Percentiles rank a stretch among this genome's conserved stretches.
phyloP scores from a whole-genome alignment of 2,329 filamentous ascomycete genomes.

The Colletotrichum sp. region DNA sequence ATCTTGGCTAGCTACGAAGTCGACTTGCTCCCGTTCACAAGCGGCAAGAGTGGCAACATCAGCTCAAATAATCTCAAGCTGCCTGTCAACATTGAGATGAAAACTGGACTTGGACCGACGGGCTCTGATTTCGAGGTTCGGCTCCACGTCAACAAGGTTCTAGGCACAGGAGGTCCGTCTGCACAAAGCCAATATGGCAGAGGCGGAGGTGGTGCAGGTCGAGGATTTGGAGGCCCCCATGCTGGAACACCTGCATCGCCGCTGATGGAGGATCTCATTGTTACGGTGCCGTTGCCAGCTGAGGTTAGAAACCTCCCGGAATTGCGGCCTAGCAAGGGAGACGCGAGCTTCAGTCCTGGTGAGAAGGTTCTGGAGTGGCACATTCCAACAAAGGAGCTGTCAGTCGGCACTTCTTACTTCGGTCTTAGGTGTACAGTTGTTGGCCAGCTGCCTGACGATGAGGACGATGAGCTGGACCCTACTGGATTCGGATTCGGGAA shows the following conservation, averaged over 20 bases:
- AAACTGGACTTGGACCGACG: conserved; percentile 74
- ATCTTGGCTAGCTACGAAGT: conserved; percentile 94
- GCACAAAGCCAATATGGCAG: conserved; percentile 42
- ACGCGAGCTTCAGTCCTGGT: conserved; percentile 79
- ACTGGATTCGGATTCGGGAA: conserved; percentile 56
- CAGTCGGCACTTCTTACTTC: conserved; percentile 69
- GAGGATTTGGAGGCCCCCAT: conserved; percentile 51
- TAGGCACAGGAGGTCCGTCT: conserved; percentile 41
- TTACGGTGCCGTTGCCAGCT: conserved; percentile 79
- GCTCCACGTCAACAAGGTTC: conserved; percentile 72
- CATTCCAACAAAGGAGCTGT: conserved; percentile 78
- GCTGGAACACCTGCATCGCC: conserved; percentile 63
- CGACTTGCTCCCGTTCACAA: conserved; percentile 78
- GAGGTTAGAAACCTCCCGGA: conserved; percentile 85
- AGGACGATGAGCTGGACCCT: conserved; percentile 53
- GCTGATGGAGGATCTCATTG: conserved; percentile 75
- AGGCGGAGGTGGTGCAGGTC: conserved; percentile 39
- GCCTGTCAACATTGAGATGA: conserved; percentile 82
- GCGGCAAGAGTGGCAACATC: conserved; percentile 58
- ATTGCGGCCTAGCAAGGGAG: conserved; percentile 79
- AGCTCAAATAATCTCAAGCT: conserved; percentile 74
- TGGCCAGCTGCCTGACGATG: conserved; percentile 61
- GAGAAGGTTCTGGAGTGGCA: conserved; percentile 82
- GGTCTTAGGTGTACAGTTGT: conserved; percentile 82
- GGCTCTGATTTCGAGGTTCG: conserved; percentile 91